Evolutionary conservation across 768 basidiomycete species (phyloP).

Genomic region (Dendrothele bispora): DNA sequence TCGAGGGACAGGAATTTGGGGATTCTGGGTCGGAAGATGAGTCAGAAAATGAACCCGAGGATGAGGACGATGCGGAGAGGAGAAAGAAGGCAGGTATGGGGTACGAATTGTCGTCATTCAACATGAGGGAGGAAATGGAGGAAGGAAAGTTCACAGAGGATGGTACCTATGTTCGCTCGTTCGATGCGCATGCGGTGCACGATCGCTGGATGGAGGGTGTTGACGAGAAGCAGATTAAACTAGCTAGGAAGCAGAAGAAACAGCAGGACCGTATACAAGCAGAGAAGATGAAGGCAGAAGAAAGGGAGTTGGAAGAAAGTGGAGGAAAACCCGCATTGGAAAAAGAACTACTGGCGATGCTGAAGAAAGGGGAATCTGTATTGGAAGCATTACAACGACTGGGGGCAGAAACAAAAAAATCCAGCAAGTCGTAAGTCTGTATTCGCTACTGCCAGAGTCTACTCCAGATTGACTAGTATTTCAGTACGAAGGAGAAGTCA

Average conservation of each 20-base stretch:
- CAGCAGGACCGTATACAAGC: conserved; percentile 71
- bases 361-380: conserved; percentile 90
- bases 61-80: conserved; percentile 80
- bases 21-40: conserved; percentile 44
- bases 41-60: conserved; percentile 53
- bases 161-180: conserved; percentile 81
- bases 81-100: conserved; percentile 89
- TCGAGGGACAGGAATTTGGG: conserved; percentile 95
- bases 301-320: conserved; percentile 66
- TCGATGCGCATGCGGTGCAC: conserved; percentile 89
- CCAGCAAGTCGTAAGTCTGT: conserved; percentile 34
- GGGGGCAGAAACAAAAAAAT: conserved; percentile 66
- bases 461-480: too few relatives aligned
- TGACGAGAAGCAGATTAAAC: conserved; percentile 82
- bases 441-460: conserved; percentile 3
- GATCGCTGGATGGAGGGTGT: conserved; percentile 96
- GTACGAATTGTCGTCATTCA: conserved; percentile 91
- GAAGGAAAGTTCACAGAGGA: conserved; percentile 97
- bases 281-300: conserved; percentile 70
- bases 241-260: conserved; percentile 73
- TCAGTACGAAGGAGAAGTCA: too few relatives aligned
- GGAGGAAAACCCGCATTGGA: conserved; percentile 68
- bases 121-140: conserved; percentile 99
- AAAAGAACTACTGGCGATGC: conserved; percentile 64
- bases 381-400: conserved; percentile 86